Conservation (phyloP, 2,329 filamentous ascomycete genomes). For the Colletotrichum echinochloae region DNA sequence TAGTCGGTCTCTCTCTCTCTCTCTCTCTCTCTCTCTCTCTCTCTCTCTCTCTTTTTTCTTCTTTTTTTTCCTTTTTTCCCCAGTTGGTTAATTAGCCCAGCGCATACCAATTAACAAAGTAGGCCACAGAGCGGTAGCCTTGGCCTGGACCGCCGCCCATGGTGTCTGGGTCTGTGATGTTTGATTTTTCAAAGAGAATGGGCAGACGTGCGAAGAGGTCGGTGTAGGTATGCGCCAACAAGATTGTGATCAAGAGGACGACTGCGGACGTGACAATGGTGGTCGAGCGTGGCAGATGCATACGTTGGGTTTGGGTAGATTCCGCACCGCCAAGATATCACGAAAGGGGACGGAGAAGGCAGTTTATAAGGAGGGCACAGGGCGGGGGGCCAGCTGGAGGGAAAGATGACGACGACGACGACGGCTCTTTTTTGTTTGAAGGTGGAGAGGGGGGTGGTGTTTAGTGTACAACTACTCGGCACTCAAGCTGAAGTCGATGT, state of each 20-base stretch:
- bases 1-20: no score
- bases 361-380: no score
- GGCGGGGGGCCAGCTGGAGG: not conserved
- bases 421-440: conserved; percentile 28
- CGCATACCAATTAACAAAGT: conserved; percentile 78
- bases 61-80: no score
- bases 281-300: conserved; percentile 34
- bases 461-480: no score
- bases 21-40: no score
- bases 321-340: conserved; percentile 18
- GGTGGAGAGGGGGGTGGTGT: not conserved
- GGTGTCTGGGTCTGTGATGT: conserved; percentile 38
- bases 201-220: conserved; percentile 31
- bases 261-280: conserved; percentile 41
- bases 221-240: conserved; percentile 42
- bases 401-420: no score
- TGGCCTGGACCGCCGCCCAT: conserved; percentile 59
- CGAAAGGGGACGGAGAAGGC: not conserved
- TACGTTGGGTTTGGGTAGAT: conserved; percentile 1
- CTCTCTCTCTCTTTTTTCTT: no score
- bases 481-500: not conserved
- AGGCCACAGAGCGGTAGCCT: conserved; percentile 76
- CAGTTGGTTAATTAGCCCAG: no score
- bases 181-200: conserved; percentile 13
- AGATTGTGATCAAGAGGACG: conserved; percentile 42